Percentiles rank a stretch among this genome's conserved stretches.
Conservation (phyloP, 257 asterid genomes). For the Catharanthus roseus region DNA sequence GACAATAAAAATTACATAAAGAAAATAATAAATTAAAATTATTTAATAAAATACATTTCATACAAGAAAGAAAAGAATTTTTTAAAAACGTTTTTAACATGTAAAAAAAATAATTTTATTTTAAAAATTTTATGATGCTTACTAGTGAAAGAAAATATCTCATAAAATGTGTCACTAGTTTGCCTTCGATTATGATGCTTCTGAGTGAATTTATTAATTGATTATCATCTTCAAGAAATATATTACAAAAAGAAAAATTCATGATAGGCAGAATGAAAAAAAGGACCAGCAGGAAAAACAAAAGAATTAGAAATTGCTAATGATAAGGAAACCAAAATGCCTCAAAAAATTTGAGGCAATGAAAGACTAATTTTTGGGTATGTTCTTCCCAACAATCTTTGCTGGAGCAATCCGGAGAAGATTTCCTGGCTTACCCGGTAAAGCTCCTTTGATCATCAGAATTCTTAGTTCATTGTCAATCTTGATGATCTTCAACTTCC, state of each 20-base stretch:
- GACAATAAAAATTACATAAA: no score
- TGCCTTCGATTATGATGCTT: neutral
- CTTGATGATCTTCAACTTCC: conserved; percentile 79
- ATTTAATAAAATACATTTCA: no score
- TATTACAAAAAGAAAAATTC: no score
- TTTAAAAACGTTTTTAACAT: no score
- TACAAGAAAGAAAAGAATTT: no score
- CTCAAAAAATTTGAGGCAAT: neutral
- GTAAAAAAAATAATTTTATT: no score
- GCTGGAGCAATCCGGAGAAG: conserved; percentile 94
- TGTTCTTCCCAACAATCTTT: conserved; percentile 83
- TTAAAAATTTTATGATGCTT: no score
- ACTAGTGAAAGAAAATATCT: neutral
- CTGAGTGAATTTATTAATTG: no score
- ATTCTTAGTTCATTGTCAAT: conserved; percentile 72
- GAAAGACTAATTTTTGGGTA: conserved; percentile 51
- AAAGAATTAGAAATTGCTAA: conserved; percentile 1
- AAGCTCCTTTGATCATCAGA: conserved; percentile 84
- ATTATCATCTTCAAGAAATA: no score
- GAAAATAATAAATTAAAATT: no score
- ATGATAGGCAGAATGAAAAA: neutral
- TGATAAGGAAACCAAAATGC: no score
- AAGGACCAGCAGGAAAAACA: neutral
- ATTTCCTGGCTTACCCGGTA: conserved; percentile 98
- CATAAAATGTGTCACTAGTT: no score